Conservation (phyloP, 768 basidiomycete genomes). For the Calocybe indica region DNA sequence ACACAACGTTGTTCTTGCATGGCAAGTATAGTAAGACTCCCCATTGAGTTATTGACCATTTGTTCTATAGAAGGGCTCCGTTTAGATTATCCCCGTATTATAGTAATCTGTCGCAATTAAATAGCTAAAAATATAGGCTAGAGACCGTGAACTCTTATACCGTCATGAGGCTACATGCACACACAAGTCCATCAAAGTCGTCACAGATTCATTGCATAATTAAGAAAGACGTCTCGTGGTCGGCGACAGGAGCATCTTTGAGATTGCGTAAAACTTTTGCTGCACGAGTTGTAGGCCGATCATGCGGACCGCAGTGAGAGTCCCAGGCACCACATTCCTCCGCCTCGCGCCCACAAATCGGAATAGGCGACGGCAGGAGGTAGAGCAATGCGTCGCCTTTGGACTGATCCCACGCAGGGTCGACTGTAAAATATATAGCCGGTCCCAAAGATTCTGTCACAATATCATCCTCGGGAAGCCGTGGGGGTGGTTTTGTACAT, state of each 20-base stretch:
- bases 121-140: no score
- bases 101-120: no score
- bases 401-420: slow-evolving; percentile 10
- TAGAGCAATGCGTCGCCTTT: slow-evolving; percentile 9
- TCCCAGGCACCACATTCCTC: not conserved
- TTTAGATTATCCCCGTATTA: no score
- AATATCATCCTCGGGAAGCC: not conserved
- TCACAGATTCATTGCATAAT: slow-evolving; percentile 2
- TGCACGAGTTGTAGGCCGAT: not conserved
- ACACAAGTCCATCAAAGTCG: not conserved
- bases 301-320: not conserved
- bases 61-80: no score
- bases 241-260: not conserved
- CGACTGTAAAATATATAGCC: slow-evolving; percentile 12
- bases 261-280: not conserved
- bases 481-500: not conserved
- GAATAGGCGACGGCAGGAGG: slow-evolving; percentile 5
- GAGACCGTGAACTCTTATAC: no score
- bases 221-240: slow-evolving; percentile 10
- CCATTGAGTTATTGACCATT: no score
- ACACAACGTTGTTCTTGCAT: no score
- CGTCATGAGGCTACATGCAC: not conserved
- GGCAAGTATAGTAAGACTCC: no score
- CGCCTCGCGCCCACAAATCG: not conserved
- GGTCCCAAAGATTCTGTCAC: not conserved